Evolutionary conservation across 73 alveolate genomes (phyloP).

Genomic region (Paramecium tetraurelia): DNA sequence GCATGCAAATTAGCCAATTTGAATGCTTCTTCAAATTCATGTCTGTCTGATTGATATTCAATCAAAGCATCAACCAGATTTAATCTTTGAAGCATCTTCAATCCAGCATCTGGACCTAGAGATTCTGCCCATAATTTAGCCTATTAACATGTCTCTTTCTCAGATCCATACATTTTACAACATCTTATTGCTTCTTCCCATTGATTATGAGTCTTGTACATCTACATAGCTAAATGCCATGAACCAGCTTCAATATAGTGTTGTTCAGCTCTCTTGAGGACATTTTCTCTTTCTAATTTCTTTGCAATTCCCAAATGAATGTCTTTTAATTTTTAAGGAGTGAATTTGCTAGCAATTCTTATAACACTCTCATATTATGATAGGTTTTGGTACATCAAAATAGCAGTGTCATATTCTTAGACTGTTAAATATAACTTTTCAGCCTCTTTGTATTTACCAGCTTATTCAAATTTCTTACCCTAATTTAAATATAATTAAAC

Average conservation of each 20-base stretch:
- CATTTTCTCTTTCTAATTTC: slow-evolving; percentile 95
- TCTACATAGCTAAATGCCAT: slow-evolving; percentile 96
- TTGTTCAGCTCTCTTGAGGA: slow-evolving; percentile 97
- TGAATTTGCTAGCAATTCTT: slow-evolving; percentile 96
- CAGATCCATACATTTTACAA: slow-evolving; percentile 96
- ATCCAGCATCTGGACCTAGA: slow-evolving; percentile 95
- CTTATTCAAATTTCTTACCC: slow-evolving; percentile 95
- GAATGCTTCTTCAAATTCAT: slow-evolving; percentile 96
- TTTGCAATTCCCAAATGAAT: slow-evolving; percentile 95
- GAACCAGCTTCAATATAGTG: slow-evolving; percentile 97
- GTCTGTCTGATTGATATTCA: slow-evolving; percentile 94
- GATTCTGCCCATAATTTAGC: slow-evolving; percentile 98
- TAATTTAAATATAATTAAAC: slow-evolving; percentile 88
- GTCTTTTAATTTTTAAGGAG: slow-evolving; percentile 93
- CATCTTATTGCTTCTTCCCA: slow-evolving; percentile 99
- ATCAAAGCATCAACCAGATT: slow-evolving; percentile 98
- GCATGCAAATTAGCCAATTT: slow-evolving; percentile 94
- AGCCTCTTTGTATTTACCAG: slow-evolving; percentile 94
- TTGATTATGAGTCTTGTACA: slow-evolving; percentile 93
- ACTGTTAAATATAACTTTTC: slow-evolving; percentile 98
- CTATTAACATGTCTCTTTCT: slow-evolving; percentile 94
- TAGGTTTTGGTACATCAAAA: slow-evolving; percentile 92
- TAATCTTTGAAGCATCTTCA: slow-evolving; percentile 85
- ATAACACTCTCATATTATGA: slow-evolving; percentile 98
- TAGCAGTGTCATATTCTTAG: slow-evolving; percentile 98